phyloP scores from a whole-genome alignment of 495 filamentous ascomycete species.

The Podospora appendiculata region DNA sequence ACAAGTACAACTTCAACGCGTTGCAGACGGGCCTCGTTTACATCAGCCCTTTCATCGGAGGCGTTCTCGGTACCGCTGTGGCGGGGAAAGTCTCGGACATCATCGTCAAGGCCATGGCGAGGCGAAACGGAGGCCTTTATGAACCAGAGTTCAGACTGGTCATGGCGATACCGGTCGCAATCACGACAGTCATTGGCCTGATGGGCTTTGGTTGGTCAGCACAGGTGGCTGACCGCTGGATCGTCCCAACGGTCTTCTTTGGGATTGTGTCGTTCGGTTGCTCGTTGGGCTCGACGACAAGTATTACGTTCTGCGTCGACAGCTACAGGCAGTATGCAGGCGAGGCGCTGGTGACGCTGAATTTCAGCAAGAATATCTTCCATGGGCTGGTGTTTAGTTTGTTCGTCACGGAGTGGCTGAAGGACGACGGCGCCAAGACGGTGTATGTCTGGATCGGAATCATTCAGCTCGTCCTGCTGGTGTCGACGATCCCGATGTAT shows the following conservation, averaged over 20 bases:
- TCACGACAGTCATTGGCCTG: slow-evolving; percentile 76
- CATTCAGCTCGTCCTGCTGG: slow-evolving; percentile 70
- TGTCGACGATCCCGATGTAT: slow-evolving; percentile 86
- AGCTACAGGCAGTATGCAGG: slow-evolving; percentile 91
- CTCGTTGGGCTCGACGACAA: slow-evolving; percentile 83
- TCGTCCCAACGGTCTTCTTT: slow-evolving; percentile 90
- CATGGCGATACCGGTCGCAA: slow-evolving; percentile 76
- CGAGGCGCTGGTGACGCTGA: slow-evolving; percentile 89
- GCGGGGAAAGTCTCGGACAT: slow-evolving; percentile 85
- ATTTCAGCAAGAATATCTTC: slow-evolving; percentile 90
- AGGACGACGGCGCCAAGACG: slow-evolving; percentile 62
- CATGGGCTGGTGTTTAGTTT: slow-evolving; percentile 86
- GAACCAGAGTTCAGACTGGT: slow-evolving; percentile 93
- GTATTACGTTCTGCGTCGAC: slow-evolving; percentile 92
- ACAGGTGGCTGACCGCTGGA: slow-evolving; percentile 65
- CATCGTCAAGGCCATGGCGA: slow-evolving; percentile 69
- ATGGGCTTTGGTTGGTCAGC: slow-evolving; percentile 95
- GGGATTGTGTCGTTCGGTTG: slow-evolving; percentile 91
- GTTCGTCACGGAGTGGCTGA: slow-evolving; percentile 84
- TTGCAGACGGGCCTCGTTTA: slow-evolving; percentile 82
- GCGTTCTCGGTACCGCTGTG: slow-evolving; percentile 80
- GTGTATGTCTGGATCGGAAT: slow-evolving; percentile 81
- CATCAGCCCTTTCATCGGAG: slow-evolving; percentile 82
- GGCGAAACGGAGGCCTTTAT: slow-evolving; percentile 85
- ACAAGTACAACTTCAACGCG: slow-evolving; percentile 69